Conservation (phyloP, 2,329 filamentous ascomycete species). For the Sclerotinia spermophila region DNA sequence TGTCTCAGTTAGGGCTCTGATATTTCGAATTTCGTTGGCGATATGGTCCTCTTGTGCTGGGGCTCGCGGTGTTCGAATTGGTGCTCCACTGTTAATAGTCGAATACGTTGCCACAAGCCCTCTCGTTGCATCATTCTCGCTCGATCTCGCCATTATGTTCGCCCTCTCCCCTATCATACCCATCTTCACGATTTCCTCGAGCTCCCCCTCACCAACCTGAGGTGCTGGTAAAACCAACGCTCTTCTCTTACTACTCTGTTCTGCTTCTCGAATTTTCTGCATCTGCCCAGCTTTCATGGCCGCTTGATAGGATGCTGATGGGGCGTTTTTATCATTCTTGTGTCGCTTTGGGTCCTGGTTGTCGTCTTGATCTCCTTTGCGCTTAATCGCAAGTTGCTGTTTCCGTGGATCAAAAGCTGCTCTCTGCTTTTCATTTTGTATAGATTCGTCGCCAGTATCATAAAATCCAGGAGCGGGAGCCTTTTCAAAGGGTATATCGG, state of each 20-base stretch:
- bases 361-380: conserved; percentile 87
- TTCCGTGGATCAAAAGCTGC: conserved; percentile 89
- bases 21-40: conserved; percentile 94
- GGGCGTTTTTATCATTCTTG: conserved; percentile 81
- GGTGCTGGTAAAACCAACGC: conserved; percentile 79
- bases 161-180: conserved; percentile 89
- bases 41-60: conserved; percentile 93
- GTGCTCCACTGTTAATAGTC: conserved; percentile 73
- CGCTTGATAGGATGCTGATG: conserved; percentile 76
- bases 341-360: conserved; percentile 75
- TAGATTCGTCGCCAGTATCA: conserved; percentile 81
- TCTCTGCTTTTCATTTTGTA: conserved; percentile 76
- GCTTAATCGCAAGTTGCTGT: conserved; percentile 84
- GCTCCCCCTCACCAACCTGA: conserved; percentile 86
- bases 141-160: conserved; percentile 66
- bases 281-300: conserved; percentile 90
- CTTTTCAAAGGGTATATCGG: conserved; percentile 97
- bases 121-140: conserved; percentile 80
- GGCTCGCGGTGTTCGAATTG: conserved; percentile 87
- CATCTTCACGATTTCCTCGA: conserved; percentile 99
- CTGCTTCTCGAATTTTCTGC: conserved; percentile 92
- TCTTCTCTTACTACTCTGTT: conserved; percentile 91
- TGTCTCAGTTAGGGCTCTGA: conserved; percentile 85
- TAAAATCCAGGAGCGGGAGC: conserved; percentile 85
- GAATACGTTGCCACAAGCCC: conserved; percentile 86